Base-by-base conservation (phyloP, 1,139 yeast species). In the Geotrichum siamense region DNA sequence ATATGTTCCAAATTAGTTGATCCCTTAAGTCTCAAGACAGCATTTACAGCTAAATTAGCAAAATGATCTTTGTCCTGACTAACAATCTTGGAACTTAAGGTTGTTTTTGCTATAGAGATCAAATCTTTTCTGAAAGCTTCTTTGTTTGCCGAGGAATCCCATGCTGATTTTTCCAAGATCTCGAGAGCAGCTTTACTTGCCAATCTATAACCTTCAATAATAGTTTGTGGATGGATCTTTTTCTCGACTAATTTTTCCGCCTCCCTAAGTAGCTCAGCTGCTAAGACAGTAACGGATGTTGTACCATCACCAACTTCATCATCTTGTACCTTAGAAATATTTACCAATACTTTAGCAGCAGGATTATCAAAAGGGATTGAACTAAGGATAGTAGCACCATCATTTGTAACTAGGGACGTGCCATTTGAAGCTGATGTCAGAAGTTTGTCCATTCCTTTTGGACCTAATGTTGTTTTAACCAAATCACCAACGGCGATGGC, bases 231-330 rank as follows among this genome's bases (percentile, higher is more conserved):
- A 65, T 93, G 98, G 50, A 91, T 91, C 63, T 83, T 89, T 62
- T 82, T 84, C 53, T 87, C 96, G 47, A 91, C 82, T 53, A 91
- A 75, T 62, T 81, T 81, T 67, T 93, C 98, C 27, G 98, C 97
- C 67, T 93, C 97, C 61, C 95, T 78, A 55, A 91, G 73, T 50
- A 91, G 72, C 65, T 91, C 98, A 12, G 96, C 91, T 43, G 93
- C 78, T 48, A 91, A 70, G 12, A 91, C 96, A 0, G 97, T 87
- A 27, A 91, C 99, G n/a, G 96, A 85, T 0, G 99, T 91, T 38
- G 99, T 91, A 53, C 99, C 99, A 64, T 91, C 99, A 45, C 99
- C 98, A 58, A 91, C 94, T 64, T 91, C 97, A 62, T 91, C 96
- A 61, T 91, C 99, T 70, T 91, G 99, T 30, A 91, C 97, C 65